Evolutionary conservation across 129 eudicot species (phyloP).

Genomic region (Tagetes patula): DNA sequence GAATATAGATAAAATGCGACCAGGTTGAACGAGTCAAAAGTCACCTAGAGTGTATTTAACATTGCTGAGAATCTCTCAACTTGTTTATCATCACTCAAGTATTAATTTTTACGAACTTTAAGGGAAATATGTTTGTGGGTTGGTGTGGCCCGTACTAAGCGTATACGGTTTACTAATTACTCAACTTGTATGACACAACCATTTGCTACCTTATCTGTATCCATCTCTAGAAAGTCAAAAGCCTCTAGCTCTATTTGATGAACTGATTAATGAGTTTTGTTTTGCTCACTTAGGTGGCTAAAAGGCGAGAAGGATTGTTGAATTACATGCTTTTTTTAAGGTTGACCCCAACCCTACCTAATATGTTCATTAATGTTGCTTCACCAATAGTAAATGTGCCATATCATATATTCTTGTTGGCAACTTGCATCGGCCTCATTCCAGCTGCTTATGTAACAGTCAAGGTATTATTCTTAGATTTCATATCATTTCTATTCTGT

Average conservation of each 20-base stretch:
- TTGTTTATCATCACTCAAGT: not conserved
- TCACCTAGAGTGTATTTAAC: not conserved
- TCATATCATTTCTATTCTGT: not conserved
- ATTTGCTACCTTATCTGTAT: not conserved
- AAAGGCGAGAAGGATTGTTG: conserved; percentile 49
- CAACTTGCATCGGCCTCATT: conserved; percentile 60
- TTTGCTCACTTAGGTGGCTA: conserved; percentile 61
- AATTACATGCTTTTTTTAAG: conserved; percentile 79
- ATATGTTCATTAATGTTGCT: conserved; percentile 75
- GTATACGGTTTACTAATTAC: not conserved
- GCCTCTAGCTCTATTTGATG: not conserved
- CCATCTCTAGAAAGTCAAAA: not conserved
- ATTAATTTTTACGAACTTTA: not conserved
- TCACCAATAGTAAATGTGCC: conserved; percentile 80
- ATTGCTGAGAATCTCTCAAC: not conserved
- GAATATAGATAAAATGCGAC: not conserved
- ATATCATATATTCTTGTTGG: conserved; percentile 57
- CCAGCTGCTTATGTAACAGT: conserved; percentile 83
- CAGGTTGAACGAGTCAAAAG: not conserved
- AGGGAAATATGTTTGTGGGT: not conserved
- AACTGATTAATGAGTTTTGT: not conserved
- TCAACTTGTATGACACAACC: not conserved
- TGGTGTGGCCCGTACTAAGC: not conserved
- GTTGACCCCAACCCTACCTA: conserved; percentile 76
- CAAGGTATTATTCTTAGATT: conserved; percentile 42